Evolutionary conservation across 257 asterid genomes (phyloP).

Genomic region (Coffea eugenioides): DNA sequence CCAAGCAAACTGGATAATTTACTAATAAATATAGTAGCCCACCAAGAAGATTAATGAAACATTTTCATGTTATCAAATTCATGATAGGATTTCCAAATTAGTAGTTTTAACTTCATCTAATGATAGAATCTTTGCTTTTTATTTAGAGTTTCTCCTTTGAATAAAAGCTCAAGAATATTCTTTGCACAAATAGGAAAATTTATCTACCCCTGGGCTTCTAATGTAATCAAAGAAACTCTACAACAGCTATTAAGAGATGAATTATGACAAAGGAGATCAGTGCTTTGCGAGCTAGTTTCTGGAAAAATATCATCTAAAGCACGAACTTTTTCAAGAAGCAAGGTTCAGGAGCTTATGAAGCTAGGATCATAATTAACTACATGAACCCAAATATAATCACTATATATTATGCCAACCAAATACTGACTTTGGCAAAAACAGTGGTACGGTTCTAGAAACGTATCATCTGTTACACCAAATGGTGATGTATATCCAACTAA

Average conservation of each 20-base stretch:
- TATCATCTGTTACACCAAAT: neutral
- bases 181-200: neutral
- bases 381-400: neutral
- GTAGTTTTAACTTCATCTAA: neutral
- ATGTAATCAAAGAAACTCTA: neutral
- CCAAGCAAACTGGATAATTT: neutral
- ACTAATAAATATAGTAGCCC: neutral
- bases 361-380: neutral
- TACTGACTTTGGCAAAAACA: neutral
- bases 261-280: neutral
- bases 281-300: too few relatives aligned
- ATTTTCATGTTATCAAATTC: neutral
- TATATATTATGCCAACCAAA: neutral
- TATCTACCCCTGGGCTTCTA: neutral
- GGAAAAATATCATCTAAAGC: too few relatives aligned
- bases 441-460: neutral
- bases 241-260: neutral
- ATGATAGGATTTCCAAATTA: neutral
- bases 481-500: neutral
- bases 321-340: neutral
- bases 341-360: neutral
- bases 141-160: too few relatives aligned
- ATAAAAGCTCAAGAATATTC: neutral
- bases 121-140: neutral
- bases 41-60: neutral